Percentiles rank a stretch among this genome's conserved stretches.
phyloP scores from a whole-genome alignment of 2,329 filamentous ascomycete species.

The Cryphonectria parasitica region DNA sequence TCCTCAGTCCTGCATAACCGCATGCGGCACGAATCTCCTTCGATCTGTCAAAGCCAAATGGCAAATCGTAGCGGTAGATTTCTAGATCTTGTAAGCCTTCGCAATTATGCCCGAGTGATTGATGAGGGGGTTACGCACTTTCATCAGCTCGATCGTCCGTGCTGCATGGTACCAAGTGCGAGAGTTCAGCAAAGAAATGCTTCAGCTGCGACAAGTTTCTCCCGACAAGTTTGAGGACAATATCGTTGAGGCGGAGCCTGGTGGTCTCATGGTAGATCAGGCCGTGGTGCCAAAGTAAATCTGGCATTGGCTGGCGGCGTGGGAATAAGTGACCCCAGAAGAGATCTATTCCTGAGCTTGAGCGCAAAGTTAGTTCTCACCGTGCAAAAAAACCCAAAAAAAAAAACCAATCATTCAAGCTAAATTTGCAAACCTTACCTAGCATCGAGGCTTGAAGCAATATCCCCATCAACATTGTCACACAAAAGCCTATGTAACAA shows the following conservation, averaged over 20 bases:
- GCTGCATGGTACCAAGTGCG: slow-evolving; percentile 50
- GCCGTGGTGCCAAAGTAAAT: slow-evolving; percentile 23
- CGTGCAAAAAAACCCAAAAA: neutral
- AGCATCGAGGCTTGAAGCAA: slow-evolving; percentile 25
- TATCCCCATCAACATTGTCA: slow-evolving; percentile 29
- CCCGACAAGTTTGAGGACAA: slow-evolving; percentile 61
- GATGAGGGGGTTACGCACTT: slow-evolving; percentile 38
- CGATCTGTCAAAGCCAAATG: slow-evolving; percentile 64
- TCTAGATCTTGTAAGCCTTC: slow-evolving; percentile 17
- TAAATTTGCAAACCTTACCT: slow-evolving; percentile 25
- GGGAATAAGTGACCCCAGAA: slow-evolving; percentile 72
- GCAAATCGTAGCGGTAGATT: slow-evolving; percentile 64
- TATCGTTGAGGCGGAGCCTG: slow-evolving; percentile 44
- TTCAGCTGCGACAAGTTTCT: slow-evolving; percentile 53
- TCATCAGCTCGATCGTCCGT: slow-evolving; percentile 45
- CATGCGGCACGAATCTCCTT: slow-evolving; percentile 74
- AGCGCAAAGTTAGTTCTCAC: slow-evolving; percentile 24
- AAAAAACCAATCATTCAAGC: neutral
- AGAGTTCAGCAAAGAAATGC: slow-evolving; percentile 55
- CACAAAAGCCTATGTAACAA: slow-evolving; percentile 40
- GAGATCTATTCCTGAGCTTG: slow-evolving; percentile 49
- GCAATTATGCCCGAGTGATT: neutral
- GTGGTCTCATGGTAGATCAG: slow-evolving; percentile 26
- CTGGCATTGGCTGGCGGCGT: slow-evolving; percentile 37
- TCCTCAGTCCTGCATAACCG: slow-evolving; percentile 87